A percentile compares a stretch with the other conserved stretches of the same genome.
phyloP scores from a whole-genome alignment of 352 stramenopile species.

The Phytophthora melonis region DNA sequence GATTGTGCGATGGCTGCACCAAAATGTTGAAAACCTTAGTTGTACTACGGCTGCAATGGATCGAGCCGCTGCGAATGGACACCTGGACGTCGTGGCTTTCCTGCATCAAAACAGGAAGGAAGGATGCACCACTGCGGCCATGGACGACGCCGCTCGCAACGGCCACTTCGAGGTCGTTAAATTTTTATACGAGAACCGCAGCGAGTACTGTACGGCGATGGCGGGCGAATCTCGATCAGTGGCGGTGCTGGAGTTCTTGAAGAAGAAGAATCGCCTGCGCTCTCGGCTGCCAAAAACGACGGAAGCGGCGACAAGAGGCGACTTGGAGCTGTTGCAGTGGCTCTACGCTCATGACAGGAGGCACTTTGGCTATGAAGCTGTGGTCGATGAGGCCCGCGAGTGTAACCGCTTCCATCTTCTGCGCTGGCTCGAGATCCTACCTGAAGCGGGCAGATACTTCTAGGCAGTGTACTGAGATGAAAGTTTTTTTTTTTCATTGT shows the following conservation, averaged over 20 bases:
- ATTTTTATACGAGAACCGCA: constrained; percentile 47
- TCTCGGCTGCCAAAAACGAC: constrained; percentile 34
- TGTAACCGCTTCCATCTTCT: constrained; percentile 44
- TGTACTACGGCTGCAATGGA: constrained; percentile 47
- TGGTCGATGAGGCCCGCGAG: constrained; percentile 41
- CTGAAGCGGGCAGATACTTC: constrained; percentile 38
- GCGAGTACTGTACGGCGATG: constrained; percentile 46
- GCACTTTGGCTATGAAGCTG: constrained; percentile 41
- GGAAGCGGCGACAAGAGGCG: constrained; percentile 39
- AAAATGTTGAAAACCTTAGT: constrained; percentile 21
- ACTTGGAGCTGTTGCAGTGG: constrained; percentile 52
- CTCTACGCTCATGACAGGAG: constrained; percentile 44
- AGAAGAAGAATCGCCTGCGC: constrained; percentile 37
- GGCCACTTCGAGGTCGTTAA: constrained; percentile 42
- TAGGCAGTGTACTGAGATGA: constrained; percentile 5
- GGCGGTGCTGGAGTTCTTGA: constrained; percentile 47
- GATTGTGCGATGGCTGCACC: constrained; percentile 42
- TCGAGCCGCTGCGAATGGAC: constrained; percentile 38
- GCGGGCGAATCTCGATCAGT: constrained; percentile 41
- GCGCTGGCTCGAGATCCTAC: constrained; percentile 49
- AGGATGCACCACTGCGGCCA: constrained; percentile 48
- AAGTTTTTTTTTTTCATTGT: too few relatives aligned
- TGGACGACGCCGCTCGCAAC: constrained; percentile 49
- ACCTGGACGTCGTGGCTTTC: constrained; percentile 40
- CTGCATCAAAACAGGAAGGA: constrained; percentile 50